Evolutionary conservation across 2,329 filamentous ascomycete genomes (phyloP).

Genomic region (Verticillium zaregamsianum): DNA sequence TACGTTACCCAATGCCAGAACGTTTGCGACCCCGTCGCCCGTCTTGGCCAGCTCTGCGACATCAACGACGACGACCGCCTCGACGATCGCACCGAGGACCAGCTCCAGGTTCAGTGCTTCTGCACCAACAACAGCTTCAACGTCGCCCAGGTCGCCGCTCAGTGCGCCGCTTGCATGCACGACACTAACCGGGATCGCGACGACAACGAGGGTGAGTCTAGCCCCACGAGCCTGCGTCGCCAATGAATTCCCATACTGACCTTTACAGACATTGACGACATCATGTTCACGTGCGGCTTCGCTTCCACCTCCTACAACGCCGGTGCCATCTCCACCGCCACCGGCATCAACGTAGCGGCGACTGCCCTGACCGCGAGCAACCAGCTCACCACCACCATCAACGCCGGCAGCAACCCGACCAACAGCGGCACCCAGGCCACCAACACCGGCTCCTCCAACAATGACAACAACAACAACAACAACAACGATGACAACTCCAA

Average conservation of each 20-base stretch:
- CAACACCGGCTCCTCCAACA: conserved; percentile 6
- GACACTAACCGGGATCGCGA: conserved; percentile 2
- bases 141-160: conserved; percentile 27
- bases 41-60: conserved; percentile 12
- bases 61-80: conserved; percentile 17
- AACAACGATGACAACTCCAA: conserved; percentile 2
- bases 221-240: no score
- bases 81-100: conserved; percentile 27
- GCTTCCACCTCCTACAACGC: conserved; percentile 10
- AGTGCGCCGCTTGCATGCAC: conserved; percentile 17
- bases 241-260: not conserved
- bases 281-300: conserved; percentile 15
- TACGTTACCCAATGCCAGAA: conserved; percentile 13
- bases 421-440: not conserved
- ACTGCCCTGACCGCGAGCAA: conserved; percentile 8
- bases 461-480: not conserved
- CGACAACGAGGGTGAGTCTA: conserved; percentile 11
- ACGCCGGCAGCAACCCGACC: not conserved
- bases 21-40: conserved; percentile 13
- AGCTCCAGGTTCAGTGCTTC: conserved; percentile 33
- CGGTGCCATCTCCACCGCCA: conserved; percentile 5
- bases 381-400: conserved; percentile 14
- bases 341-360: conserved; percentile 11
- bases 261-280: conserved; percentile 12
- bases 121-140: conserved; percentile 37